Evolutionary conservation across 345 rosid genomes (phyloP), one percentile per base, ranked within the genome.

Genomic region (Lumnitzera littorea): DNA sequence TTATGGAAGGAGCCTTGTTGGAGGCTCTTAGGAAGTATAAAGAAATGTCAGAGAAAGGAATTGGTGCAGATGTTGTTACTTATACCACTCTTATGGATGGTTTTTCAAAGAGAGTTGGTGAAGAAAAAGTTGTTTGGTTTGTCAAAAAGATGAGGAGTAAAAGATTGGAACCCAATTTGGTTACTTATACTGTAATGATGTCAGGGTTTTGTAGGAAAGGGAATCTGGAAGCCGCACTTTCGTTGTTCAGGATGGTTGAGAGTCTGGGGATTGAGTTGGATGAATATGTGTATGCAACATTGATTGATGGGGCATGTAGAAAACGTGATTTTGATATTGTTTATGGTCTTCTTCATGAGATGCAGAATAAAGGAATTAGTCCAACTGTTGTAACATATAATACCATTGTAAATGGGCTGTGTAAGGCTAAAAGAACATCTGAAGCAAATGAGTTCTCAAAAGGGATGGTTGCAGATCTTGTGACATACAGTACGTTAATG

Each of bases 381-480:
- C 89, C 88, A 5, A 76, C 80, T 67, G 65, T 77, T 36, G 64
- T 83, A 58, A 75, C 88, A 0, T 88, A 73, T 65, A 91, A 84
- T 68, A 81, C 74, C 36, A 67, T 88, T 63, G 79, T 88, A 60
- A 84, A 77, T 61, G 88, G 96, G 36, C 64, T 91, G 50, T 91
- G 94, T 70, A 83, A 76, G 71, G 66, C 56, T 71, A 82, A 88
- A 67, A 91, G 85, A 70, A 83, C 85, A 50, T 73, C 60, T 0
- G 89, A 86, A 64, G 98, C 96, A 1, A 80, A 84, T 63, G 78
- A 78, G 62, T 56, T 88, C 57, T 81, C 91, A 15, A 84, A 83
- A 74, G 84, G 71, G 43, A 70, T 86, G 55, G 59, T 59, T 55
- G 90, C 77, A 54, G 96, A 86, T 73, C 68, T 76, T 10, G 31